phyloP scores from a whole-genome alignment of 352 stramenopile species.

The Globisporangium spinosum region DNA sequence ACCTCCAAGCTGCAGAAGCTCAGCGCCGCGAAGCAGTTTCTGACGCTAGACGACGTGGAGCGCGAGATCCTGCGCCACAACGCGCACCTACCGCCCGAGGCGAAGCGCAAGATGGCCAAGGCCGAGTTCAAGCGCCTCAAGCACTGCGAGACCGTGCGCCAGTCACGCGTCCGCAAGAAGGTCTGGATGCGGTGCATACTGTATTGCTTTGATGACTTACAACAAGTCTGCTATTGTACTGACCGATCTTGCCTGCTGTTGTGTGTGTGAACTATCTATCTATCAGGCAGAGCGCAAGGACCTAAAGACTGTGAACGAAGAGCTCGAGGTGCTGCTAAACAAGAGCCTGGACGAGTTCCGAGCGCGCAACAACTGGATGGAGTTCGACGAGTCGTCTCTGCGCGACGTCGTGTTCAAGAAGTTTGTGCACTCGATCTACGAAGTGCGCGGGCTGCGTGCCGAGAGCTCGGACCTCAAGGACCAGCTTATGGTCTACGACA shows the following conservation, averaged over 20 bases:
- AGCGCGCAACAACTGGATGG: slow-evolving; percentile 38
- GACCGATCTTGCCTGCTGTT: not conserved
- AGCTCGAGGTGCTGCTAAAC: slow-evolving; percentile 49
- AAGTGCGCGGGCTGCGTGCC: slow-evolving; percentile 47
- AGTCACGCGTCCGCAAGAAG: slow-evolving; percentile 80
- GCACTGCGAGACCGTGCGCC: slow-evolving; percentile 74
- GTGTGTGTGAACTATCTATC: slow-evolving; percentile 1
- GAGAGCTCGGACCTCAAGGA: slow-evolving; percentile 48
- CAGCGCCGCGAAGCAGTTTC: slow-evolving; percentile 23
- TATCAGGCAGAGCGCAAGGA: slow-evolving; percentile 46
- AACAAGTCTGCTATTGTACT: not conserved
- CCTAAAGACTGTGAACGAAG: slow-evolving; percentile 50
- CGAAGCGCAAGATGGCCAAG: slow-evolving; percentile 51
- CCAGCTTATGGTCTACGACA: slow-evolving; percentile 52
- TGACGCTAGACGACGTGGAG: slow-evolving; percentile 66
- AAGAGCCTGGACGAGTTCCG: slow-evolving; percentile 33
- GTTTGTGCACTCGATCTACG: slow-evolving; percentile 74
- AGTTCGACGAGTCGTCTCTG: slow-evolving; percentile 45
- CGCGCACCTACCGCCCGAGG: slow-evolving; percentile 36
- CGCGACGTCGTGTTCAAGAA: slow-evolving; percentile 56
- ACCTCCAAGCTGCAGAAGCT: slow-evolving; percentile 8
- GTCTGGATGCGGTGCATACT: slow-evolving; percentile 9
- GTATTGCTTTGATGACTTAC: not conserved
- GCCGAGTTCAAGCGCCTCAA: slow-evolving; percentile 73
- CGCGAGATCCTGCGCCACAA: slow-evolving; percentile 41